Conservation (phyloP, 805 yeast species). For the Metschnikowia cerradonensis region DNA sequence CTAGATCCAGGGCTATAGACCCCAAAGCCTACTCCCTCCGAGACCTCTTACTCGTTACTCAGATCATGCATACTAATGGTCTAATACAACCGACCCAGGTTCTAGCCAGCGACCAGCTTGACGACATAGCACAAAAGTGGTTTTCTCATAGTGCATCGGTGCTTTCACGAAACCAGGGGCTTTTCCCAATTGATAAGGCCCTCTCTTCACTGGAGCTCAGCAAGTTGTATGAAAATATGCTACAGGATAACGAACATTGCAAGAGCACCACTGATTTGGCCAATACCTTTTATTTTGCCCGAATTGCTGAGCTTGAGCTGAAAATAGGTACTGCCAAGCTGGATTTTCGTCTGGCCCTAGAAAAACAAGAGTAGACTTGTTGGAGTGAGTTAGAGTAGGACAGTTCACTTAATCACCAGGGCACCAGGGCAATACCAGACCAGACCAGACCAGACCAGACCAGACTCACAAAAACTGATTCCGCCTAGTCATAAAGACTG, state of each 20-base stretch:
- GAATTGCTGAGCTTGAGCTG: constrained; percentile 32
- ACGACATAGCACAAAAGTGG: constrained; percentile 27
- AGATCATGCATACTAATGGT: constrained; percentile 33
- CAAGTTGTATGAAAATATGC: constrained; percentile 25
- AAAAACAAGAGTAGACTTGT: neutral
- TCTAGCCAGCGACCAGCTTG: constrained; percentile 17
- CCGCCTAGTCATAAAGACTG: no score
- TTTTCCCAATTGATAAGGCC: constrained; percentile 13
- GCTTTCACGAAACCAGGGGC: constrained; percentile 20
- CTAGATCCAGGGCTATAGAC: constrained; percentile 6
- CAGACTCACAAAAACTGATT: no score
- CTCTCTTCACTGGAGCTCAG: constrained; percentile 20
- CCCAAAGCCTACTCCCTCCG: constrained; percentile 20
- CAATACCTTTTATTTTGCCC: constrained; percentile 27
- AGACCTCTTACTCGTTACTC: constrained; percentile 36
- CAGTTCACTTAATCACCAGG: no score
- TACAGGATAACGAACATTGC: constrained; percentile 24
- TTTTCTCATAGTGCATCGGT: constrained; percentile 25
- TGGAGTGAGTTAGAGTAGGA: no score
- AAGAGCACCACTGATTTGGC: constrained; percentile 38
- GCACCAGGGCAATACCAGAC: no score
- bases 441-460: no score
- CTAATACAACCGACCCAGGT: constrained; percentile 24
- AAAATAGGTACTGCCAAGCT: constrained; percentile 22
- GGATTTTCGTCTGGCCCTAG: constrained; percentile 3